phyloP scores from a whole-genome alignment of 495 filamentous ascomycete species.

The Penicillium herquei region DNA sequence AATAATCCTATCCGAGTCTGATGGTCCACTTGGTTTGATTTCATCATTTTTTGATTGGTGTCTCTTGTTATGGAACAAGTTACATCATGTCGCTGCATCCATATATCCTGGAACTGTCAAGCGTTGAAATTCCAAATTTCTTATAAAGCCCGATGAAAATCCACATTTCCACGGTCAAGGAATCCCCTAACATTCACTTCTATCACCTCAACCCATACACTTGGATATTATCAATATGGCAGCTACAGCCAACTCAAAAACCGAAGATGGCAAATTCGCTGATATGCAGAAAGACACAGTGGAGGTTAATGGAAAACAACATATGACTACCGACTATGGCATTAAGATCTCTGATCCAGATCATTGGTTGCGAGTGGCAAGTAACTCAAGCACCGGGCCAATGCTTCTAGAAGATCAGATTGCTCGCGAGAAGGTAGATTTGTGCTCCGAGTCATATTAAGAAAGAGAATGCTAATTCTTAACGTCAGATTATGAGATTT shows the following conservation, averaged over 20 bases:
- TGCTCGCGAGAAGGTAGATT: conserved; percentile 67
- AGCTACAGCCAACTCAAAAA: conserved; percentile 5
- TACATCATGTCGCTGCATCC: too few relatives aligned
- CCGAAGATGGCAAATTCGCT: conserved; percentile 22
- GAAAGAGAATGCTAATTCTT: not conserved
- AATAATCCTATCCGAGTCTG: too few relatives aligned
- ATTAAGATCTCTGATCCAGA: conserved; percentile 72
- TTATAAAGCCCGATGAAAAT: not conserved
- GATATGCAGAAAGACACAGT: conserved; percentile 36
- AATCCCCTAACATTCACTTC: not conserved
- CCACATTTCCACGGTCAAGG: too few relatives aligned
- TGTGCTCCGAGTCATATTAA: conserved; percentile 1
- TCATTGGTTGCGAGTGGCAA: conserved; percentile 71
- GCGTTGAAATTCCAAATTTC: too few relatives aligned
- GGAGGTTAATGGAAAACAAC: conserved; percentile 33
- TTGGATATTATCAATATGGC: conserved; percentile 9
- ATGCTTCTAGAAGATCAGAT: conserved; percentile 80
- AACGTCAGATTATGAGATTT: conserved; percentile 67
- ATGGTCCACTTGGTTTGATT: too few relatives aligned
- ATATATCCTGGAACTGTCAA: too few relatives aligned
- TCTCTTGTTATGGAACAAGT: too few relatives aligned
- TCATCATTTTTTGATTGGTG: too few relatives aligned
- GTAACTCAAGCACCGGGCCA: conserved; percentile 63
- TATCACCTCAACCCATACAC: not conserved
- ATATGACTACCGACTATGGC: conserved; percentile 76